These are phyloP conservation scores for Talaromyces marneffei DNA, from an alignment of 2,329 filamentous ascomycete species.

Conservation along the genomic window DNA sequence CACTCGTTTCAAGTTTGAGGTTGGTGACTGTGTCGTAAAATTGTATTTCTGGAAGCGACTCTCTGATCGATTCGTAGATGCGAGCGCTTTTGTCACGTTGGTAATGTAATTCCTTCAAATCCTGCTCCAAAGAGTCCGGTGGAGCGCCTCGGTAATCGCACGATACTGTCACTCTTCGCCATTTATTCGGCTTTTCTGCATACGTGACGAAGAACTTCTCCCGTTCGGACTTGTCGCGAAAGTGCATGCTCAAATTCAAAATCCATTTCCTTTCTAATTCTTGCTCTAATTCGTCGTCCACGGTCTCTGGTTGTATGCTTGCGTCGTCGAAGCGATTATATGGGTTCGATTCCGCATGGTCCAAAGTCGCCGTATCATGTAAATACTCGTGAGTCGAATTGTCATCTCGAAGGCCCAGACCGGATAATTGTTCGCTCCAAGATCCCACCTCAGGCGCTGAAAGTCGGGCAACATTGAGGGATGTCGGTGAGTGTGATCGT, in stretches of 20 bases:
- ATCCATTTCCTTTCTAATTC: conserved; percentile 91
- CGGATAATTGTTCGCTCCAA: conserved; percentile 25
- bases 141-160: conserved; percentile 83
- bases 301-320: not conserved
- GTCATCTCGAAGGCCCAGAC: conserved; percentile 29
- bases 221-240: conserved; percentile 81
- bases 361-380: conserved; percentile 15
- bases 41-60: conserved; percentile 86
- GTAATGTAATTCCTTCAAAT: conserved; percentile 69
- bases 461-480: conserved; percentile 29
- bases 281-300: conserved; percentile 53
- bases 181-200: conserved; percentile 69
- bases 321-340: conserved; percentile 8
- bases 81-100: conserved; percentile 88
- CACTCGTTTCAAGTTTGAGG: conserved; percentile 81
- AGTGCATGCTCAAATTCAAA: conserved; percentile 96
- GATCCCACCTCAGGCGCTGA: conserved; percentile 40
- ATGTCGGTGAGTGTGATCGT: conserved; percentile 39
- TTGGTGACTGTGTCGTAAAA: conserved; percentile 97
- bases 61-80: conserved; percentile 90
- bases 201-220: conserved; percentile 99
- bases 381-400: conserved; percentile 27
- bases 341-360: conserved; percentile 19
- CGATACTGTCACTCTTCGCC: conserved; percentile 86
- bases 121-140: conserved; percentile 75